A percentile compares a stretch with the other conserved stretches of the same genome.
phyloP scores from a whole-genome alignment of 176 grass and related monocot species.

The Saccharum officinarum region DNA sequence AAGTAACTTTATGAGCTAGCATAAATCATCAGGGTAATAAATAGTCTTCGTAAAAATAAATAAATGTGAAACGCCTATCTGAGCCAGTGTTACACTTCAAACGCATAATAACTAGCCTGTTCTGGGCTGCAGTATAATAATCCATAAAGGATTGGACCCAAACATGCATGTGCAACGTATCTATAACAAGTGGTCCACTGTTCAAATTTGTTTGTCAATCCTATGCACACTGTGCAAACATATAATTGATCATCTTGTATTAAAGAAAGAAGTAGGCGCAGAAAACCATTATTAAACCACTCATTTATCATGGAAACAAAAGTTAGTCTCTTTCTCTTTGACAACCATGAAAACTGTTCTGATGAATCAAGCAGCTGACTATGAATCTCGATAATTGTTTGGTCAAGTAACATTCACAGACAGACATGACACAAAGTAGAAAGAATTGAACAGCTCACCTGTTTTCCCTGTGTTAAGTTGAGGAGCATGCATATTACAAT shows the following conservation, averaged over 20 bases:
- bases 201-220: background rate
- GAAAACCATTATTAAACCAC: background rate
- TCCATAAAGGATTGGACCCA: background rate
- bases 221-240: background rate
- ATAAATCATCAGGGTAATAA: background rate
- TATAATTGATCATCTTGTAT: background rate
- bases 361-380: conserved; percentile 10
- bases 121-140: background rate
- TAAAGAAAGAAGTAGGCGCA: background rate
- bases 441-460: conserved; percentile 20
- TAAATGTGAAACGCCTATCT: background rate
- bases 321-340: background rate
- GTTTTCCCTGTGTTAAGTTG: conserved; percentile 34
- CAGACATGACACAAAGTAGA: background rate
- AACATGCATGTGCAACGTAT: background rate
- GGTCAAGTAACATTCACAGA: background rate
- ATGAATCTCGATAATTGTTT: background rate
- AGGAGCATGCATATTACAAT: conserved; percentile 49
- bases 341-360: background rate
- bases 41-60: background rate
- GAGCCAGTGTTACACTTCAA: conserved; percentile 13
- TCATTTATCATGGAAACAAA: background rate
- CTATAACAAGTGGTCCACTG: background rate
- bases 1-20: background rate
- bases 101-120: background rate